Base-by-base conservation (phyloP, 2,329 filamentous ascomycete genomes). In the Verticillium nubilum region DNA sequence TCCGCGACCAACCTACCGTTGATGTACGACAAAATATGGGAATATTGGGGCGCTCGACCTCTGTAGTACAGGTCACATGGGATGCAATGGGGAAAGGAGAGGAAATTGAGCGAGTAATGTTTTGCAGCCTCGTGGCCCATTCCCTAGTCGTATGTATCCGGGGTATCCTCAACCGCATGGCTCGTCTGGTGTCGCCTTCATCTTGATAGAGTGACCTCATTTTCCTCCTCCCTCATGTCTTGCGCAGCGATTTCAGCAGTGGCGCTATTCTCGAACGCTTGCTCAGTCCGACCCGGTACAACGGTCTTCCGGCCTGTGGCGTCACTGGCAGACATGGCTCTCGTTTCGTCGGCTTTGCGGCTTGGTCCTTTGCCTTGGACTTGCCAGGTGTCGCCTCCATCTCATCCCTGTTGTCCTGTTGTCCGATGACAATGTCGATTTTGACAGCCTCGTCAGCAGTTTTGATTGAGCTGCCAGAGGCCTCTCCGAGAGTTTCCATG, bases 211-310 rank as follows among this genome's bases (percentile, higher is more conserved):
- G 37, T 23, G 10, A 19, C n/a, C 37, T 47, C 37, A 25, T 47
- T 19, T 47, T 31, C 37, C 52, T 23, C 17, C 25, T 12, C 27
- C 23, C 47, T 61, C 59, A 58, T 67, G 62, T 70, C 66, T 81
- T 82, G 59, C 74, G 76, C 58, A 83, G 63, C 25, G 74, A 74
- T 68, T 83, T 83, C 27, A 84, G 70, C 58, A 84, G 67, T 28
- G 81, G 80, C 35, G 80, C 78, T 61, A 84, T 82, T 60, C 77
- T 73, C 19, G 75, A 75, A 65, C 69, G 74, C 67, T 76, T 82
- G 70, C 80, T 83, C 63, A 83, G 68, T 3, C 81, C 81, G 58
- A 84, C 80, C 17, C 81, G 74, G 62, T 79, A 81, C 17, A 75
- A 63, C 17, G 78, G 78, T 61, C 77, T 80, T 15, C 66, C 63